Base-by-base conservation (phyloP, 768 basidiomycete genomes). In the Naganishia randhawae region DNA sequence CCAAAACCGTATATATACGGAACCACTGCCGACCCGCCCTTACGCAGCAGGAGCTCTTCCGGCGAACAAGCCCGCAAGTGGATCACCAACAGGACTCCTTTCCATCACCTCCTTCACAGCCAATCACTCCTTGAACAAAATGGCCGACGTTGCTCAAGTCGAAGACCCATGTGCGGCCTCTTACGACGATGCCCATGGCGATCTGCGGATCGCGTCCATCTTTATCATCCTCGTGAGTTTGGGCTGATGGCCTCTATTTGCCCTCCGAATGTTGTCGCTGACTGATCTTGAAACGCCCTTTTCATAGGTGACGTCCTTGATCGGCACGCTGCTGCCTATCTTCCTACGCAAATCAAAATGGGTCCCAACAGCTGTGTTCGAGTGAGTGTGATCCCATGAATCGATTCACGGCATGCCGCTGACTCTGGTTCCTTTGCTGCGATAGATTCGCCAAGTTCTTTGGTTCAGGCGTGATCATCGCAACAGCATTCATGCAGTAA, bases 391-490 rank as follows among this genome's bases (percentile, higher is more conserved):
- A 10, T 22, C 6, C 7, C 11, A 2, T 7, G 90, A 64, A 32
- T 88, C 65, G 27, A n/a, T 48, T 22, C 29, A 48, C 39, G 17
- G 51, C 41, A 50, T 10, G 25, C 1, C 17, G 16, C 35, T 8
- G 48, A 19, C 14, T 50, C 27, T 19, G 32, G 8, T 27, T 41
- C 19, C 35, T 57, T 13, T 31, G 16, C 31, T 39, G 35, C 16
- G 9, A n/a, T 25, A 61, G 57, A 29, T 54, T 92, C 77, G 88
- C 89, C 35, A 92, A 91, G 79, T 92, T 88, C 78, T 93, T 94
- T 80, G 92, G 92, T 31, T 91, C 90, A 16, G 92, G 92, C 29
- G 89, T 70, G 45, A 77, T 78, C 63, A 88, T 96, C 67, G 91
- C 91, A 0, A 95, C 92, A 11, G 88, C 90, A 3, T 95, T 81